These are phyloP conservation scores for Daedaleopsis nitida DNA, from an alignment of 768 basidiomycete genomes.

Conservation along the genomic window DNA sequence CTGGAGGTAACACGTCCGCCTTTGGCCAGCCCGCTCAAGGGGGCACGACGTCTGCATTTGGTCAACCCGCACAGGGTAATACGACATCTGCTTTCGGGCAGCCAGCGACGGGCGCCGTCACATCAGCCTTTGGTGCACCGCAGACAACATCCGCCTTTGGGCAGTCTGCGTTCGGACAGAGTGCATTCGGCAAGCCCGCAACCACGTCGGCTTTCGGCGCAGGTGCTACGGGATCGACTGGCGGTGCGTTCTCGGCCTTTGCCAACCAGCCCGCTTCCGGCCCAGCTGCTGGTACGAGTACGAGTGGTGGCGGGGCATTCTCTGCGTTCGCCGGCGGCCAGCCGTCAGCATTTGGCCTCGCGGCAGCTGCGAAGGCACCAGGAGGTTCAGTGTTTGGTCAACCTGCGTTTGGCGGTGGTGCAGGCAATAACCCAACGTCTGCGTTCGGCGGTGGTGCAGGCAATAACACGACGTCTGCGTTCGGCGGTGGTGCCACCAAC, in stretches of 20 bases:
- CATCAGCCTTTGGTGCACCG: not conserved
- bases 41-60: not conserved
- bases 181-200: slow-evolving; percentile 22
- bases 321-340: slow-evolving; percentile 33
- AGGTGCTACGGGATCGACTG: slow-evolving; percentile 36
- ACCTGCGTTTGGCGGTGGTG: slow-evolving; percentile 18
- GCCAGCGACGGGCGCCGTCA: slow-evolving; percentile 19
- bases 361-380: slow-evolving; percentile 20
- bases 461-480: not conserved
- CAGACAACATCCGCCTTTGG: slow-evolving; percentile 29
- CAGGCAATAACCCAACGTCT: slow-evolving; percentile 13
- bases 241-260: slow-evolving; percentile 53
- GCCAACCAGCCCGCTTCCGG: slow-evolving; percentile 17
- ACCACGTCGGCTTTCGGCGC: slow-evolving; percentile 35
- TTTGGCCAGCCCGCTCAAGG: not conserved
- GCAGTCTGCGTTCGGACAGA: slow-evolving; percentile 26
- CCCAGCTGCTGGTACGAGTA: not conserved
- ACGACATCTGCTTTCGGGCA: slow-evolving; percentile 41
- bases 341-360: slow-evolving; percentile 29
- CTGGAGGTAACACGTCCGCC: not conserved
- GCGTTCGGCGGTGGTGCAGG: slow-evolving; percentile 22
- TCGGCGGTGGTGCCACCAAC: not conserved
- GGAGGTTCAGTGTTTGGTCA: slow-evolving; percentile 29
- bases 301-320: slow-evolving; percentile 25
- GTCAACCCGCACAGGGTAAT: not conserved